Conservation (phyloP, 1,139 yeast species). For the Nakaseomyces bracarensis region DNA sequence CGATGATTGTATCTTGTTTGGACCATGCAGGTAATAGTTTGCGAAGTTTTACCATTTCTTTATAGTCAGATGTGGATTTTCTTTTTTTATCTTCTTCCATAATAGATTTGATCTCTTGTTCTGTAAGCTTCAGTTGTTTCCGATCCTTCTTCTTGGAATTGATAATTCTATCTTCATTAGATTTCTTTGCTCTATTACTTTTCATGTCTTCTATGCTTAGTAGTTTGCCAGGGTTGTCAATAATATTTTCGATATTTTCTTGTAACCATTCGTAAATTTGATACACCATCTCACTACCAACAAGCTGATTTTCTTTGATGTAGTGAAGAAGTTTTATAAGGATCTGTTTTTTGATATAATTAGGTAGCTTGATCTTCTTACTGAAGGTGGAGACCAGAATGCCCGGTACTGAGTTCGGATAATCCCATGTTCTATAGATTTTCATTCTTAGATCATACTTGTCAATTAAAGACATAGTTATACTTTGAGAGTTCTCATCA, state of each 20-base stretch:
- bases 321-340: conserved; percentile 41
- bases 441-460: conserved; percentile 37
- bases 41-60: conserved; percentile 40
- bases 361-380: conserved; percentile 50
- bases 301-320: conserved; percentile 36
- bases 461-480: background rate
- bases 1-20: conserved; percentile 48
- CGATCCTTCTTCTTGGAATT: conserved; percentile 5
- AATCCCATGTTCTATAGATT: conserved; percentile 44
- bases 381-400: conserved; percentile 45
- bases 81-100: conserved; percentile 29
- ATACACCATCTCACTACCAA: conserved; percentile 66
- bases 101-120: conserved; percentile 27
- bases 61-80: conserved; percentile 23
- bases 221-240: conserved; percentile 69
- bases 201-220: conserved; percentile 27
- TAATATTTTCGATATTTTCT: conserved; percentile 47
- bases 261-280: conserved; percentile 68
- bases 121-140: conserved; percentile 9
- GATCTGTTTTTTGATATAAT: conserved; percentile 63
- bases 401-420: conserved; percentile 59
- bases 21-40: conserved; percentile 75
- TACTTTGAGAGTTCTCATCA: conserved; percentile 11
- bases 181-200: background rate
- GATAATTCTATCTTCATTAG: conserved; percentile 5